Evolutionary conservation across 2,329 filamentous ascomycete species (phyloP), one percentile per base, ranked within the genome.

Genomic region (Colletotrichum musicola): DNA sequence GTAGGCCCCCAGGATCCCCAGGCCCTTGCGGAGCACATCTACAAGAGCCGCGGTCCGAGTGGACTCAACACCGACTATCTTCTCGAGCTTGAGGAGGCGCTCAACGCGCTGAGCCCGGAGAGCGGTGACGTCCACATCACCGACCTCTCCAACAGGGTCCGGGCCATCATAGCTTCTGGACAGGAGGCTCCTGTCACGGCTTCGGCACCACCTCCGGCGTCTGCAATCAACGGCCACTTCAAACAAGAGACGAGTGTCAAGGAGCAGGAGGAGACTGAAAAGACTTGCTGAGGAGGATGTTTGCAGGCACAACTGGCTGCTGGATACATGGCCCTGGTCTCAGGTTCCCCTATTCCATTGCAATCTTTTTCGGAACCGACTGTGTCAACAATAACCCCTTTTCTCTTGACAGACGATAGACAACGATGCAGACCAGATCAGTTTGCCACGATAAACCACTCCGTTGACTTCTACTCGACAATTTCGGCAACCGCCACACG

Each of bases 31-130:
- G 87, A 89, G 79, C 93, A 95, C 79, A 98, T 99, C 74, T 86
- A 90, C 73, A 82, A 82, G 55, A 94, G 93, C 74, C 80, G 84
- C 47, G 96, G 96, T 0, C 93, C 95, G 25, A 98, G 94, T 80
- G 96, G 96, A 1, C 88, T 91, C 77, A 98, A 98, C 79, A 90
- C 86, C 68, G 95, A 98, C 76, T 99, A 99, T 80, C 84, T 99
- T 49, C 91, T 93, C 77, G 86, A 90, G 72, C 83, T 99, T 50
- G 93, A 98, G 77, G 83, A 84, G 65, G 93, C 93, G 6, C 84
- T 99, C 72, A 81, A 90, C 68, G 89, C 87, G 35, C 81, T 98
- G 72, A 91, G 93, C 71, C 82, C 88, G 2, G 93, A 93, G 60
- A 96, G 92, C 76, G 90, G 89, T 3, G 96, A 98, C 82, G 86